Conservation (phyloP, 2,329 filamentous ascomycete species). For the Diplodia seriata region DNA sequence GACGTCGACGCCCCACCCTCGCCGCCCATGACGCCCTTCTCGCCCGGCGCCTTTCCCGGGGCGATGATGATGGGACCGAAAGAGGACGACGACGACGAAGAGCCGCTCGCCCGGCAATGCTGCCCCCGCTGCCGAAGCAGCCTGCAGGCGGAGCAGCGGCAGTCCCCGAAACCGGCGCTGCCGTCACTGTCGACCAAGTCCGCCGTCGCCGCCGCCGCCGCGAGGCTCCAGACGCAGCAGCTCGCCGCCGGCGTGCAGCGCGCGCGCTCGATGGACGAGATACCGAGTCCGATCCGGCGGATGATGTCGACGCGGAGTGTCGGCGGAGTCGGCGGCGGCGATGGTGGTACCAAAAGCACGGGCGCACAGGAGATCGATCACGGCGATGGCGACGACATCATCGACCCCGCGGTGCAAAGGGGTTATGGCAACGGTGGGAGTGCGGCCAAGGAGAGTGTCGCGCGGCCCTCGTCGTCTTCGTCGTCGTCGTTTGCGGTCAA, state of each 20-base stretch:
- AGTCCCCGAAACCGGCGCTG: neutral
- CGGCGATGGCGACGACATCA: neutral
- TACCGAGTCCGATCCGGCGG: constrained; percentile 20
- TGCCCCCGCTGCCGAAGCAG: constrained; percentile 11
- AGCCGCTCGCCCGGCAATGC: neutral
- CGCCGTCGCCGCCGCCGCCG: neutral
- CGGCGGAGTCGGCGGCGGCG: neutral
- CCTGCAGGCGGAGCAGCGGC: neutral
- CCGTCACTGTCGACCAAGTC: neutral
- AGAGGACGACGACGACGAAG: no score
- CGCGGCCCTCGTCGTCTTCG: neutral
- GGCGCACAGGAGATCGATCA: neutral
- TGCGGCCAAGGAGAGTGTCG: neutral
- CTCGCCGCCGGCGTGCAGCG: constrained; percentile 1
- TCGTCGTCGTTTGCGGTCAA: neutral
- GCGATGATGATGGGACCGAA: no score
- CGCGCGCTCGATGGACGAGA: constrained; percentile 21
- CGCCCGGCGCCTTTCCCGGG: constrained; percentile 26
- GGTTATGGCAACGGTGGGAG: neutral
- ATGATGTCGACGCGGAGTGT: constrained; percentile 18
- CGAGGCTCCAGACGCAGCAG: neutral
- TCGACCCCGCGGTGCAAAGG: neutral
- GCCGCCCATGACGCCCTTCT: constrained; percentile 32
- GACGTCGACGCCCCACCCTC: constrained; percentile 40
- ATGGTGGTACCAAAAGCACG: neutral